These are phyloP conservation scores for Phaeoacremonium minimum DNA, from an alignment of 2,329 filamentous ascomycete species.

Conservation along the genomic window DNA sequence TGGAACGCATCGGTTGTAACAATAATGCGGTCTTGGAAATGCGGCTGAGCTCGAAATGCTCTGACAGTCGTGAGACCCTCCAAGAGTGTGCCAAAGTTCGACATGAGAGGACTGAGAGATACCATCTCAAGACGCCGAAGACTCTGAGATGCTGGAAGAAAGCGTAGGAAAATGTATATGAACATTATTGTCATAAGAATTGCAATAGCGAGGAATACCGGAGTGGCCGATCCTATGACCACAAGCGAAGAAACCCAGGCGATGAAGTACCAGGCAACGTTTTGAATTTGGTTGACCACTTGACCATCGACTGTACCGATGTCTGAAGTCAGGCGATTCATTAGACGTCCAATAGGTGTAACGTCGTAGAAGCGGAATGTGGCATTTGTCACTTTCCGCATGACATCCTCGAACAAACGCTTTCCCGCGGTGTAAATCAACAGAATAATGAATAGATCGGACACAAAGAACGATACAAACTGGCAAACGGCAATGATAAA, in stretches of 20 bases:
- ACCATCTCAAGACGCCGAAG: conserved; percentile 84
- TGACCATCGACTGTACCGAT: conserved; percentile 86
- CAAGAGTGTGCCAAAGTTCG: conserved; percentile 84
- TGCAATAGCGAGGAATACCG: conserved; percentile 70
- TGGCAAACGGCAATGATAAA: conserved; percentile 60
- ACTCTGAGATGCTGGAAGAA: conserved; percentile 79
- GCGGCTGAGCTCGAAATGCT: conserved; percentile 72
- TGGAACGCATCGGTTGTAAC: conserved; percentile 83
- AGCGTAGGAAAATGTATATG: conserved; percentile 68
- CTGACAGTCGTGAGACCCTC: conserved; percentile 84
- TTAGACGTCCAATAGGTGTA: conserved; percentile 81
- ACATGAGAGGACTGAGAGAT: conserved; percentile 81
- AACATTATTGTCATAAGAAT: conserved; percentile 64
- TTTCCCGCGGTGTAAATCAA: conserved; percentile 78
- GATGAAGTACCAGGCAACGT: conserved; percentile 66
- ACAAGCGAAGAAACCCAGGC: conserved; percentile 68
- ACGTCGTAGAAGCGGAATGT: conserved; percentile 90
- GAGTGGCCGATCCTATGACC: conserved; percentile 77
- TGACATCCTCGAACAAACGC: conserved; percentile 67
- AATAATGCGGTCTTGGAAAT: conserved; percentile 78
- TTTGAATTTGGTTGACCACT: conserved; percentile 70
- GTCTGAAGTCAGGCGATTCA: conserved; percentile 89
- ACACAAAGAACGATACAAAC: conserved; percentile 54
- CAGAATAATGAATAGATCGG: conserved; percentile 65
- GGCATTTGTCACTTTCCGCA: conserved; percentile 70